Evolutionary conservation across 805 yeast species (phyloP), one percentile per base, ranked within the genome.

Genomic region (Candida ulmi): DNA sequence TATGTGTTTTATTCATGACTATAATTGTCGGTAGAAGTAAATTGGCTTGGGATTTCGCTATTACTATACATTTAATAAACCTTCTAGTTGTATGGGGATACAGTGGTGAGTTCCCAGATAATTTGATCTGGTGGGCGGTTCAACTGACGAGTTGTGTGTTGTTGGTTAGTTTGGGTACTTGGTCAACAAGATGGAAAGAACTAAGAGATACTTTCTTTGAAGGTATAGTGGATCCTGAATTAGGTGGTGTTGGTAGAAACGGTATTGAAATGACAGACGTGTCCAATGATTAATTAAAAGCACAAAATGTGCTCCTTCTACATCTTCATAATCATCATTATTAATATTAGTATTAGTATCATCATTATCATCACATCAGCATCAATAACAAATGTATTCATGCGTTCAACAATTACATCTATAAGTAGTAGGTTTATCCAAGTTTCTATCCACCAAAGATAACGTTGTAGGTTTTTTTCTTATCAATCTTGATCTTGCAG

Each of bases 31-130:
- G 98, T 0, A 69, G 98, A 41, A 84, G 95, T 31, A 93, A 91
- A 59, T 66, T 91, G 36, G 98, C 97, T 0, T 84, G 96, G 84
- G 99, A 91, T 62, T 91, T 93, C 65, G 96, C 96, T 11, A 56
- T 91, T n/a, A 93, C 99, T 0, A 77, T 91, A 13, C 96, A 93
- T 60, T 77, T 83, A 17, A 73, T 93, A 37, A 83, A 91, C 62
- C 61, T 91, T 18, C 38, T 79, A 3, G 78, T 87, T 3, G 86
- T 79, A 0, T 79, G 86, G 78, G 43, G 76, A 1, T 78, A 77
- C 46, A 70, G 86, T 1, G 73, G 77, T 0, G 68, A 71, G 24
- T 73, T 91, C 46, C 99, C 99, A 0, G 63, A 65, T 13, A 76
- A 80, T 26, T 46, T 83, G 6, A 67, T 81, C 36, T 91, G 98